Evolutionary conservation across 768 basidiomycete species (phyloP).

Genomic region (Hygrophorus russula): DNA sequence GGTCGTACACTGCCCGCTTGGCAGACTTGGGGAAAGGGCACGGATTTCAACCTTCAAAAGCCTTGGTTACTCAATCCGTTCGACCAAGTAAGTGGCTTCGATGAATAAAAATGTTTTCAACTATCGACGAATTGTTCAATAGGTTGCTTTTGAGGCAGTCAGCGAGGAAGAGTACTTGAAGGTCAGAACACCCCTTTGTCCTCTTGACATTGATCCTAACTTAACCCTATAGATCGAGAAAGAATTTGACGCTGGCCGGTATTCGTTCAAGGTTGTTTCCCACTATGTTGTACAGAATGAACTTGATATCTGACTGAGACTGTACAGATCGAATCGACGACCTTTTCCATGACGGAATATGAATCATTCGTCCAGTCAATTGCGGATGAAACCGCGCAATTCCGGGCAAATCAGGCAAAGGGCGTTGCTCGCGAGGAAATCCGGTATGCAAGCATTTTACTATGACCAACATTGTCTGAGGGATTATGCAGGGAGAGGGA

Average conservation of each 20-base stretch:
- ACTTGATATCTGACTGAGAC: too few species aligned
- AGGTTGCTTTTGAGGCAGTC: constrained; percentile 43
- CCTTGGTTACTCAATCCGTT: constrained; percentile 57
- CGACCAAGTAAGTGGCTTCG: constrained; percentile 35
- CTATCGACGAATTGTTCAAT: neutral
- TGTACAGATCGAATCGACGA: too few species aligned
- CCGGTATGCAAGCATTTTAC: constrained; percentile 18
- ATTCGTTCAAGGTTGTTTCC: too few species aligned
- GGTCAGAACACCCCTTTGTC: constrained; percentile 17
- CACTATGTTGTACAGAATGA: constrained; percentile 9
- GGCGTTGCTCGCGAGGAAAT: constrained; percentile 27
- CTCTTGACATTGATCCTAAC: constrained; percentile 5
- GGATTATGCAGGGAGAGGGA: constrained; percentile 25
- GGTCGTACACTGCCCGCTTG: constrained; percentile 55
- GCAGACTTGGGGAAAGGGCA: constrained; percentile 50
- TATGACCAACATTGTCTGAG: neutral
- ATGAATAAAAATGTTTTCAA: neutral
- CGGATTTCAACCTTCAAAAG: constrained; percentile 29
- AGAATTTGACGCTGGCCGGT: constrained; percentile 9
- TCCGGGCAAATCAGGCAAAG: constrained; percentile 27
- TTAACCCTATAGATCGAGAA: constrained; percentile 30
- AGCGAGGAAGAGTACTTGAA: constrained; percentile 36
- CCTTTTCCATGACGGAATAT: constrained; percentile 41
- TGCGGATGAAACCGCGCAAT: constrained; percentile 26
- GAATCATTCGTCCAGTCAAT: constrained; percentile 28